phyloP scores from a whole-genome alignment of 345 rosid species.

The Salix koriyanagi region DNA sequence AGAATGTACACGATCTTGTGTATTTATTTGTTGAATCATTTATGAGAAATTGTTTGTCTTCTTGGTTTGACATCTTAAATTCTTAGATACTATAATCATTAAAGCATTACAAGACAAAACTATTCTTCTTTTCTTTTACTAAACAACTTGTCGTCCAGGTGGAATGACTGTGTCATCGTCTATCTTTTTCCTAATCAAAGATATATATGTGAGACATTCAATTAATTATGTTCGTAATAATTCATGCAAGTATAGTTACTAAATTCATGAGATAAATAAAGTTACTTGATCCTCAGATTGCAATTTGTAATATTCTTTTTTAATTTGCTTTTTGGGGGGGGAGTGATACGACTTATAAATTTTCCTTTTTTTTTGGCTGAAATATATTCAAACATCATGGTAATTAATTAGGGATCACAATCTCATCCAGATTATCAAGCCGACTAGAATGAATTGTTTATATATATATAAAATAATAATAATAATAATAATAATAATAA shows the following conservation, averaged over 20 bases:
- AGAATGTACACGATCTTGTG: neutral
- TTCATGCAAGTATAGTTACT: neutral
- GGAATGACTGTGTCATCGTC: neutral
- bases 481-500: too few relatives aligned
- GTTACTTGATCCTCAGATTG: too few relatives aligned
- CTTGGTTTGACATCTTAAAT: conserved; percentile 1
- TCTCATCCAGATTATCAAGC: too few relatives aligned
- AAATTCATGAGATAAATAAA: neutral
- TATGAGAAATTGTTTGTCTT: conserved; percentile 10
- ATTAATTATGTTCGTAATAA: neutral
- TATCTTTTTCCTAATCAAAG: neutral
- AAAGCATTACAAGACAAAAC: conserved; percentile 5
- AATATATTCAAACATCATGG: too few relatives aligned
- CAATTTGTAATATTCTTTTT: too few relatives aligned
- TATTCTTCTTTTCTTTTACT: conserved; percentile 3
- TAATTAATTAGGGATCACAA: too few relatives aligned
- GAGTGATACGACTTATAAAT: too few relatives aligned
- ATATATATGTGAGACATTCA: neutral
- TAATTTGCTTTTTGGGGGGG: too few relatives aligned
- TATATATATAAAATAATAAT: too few relatives aligned
- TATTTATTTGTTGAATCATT: conserved; percentile 6
- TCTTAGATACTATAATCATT: neutral
- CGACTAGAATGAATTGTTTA: too few relatives aligned
- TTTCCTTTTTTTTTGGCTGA: too few relatives aligned
- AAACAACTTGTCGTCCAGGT: conserved; percentile 11